Conservation (phyloP, 2,329 filamentous ascomycete genomes). For the Cordyceps militaris region DNA sequence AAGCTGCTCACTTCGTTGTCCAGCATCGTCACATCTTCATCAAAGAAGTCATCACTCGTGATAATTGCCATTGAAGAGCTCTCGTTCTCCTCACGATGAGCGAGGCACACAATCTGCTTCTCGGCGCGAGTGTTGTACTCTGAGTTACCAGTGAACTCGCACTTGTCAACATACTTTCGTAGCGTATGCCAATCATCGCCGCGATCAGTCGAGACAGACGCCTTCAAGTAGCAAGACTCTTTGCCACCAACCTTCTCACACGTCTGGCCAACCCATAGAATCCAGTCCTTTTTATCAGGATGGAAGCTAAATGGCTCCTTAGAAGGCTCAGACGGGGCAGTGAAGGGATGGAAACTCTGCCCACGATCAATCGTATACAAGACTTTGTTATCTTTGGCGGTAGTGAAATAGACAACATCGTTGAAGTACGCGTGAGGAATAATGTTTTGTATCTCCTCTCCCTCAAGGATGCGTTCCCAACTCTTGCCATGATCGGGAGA, state of each 20-base stretch:
- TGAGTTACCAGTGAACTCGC: conserved; percentile 72
- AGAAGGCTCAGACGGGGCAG: conserved; percentile 53
- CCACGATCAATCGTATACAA: conserved; percentile 80
- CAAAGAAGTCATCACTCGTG: conserved; percentile 73
- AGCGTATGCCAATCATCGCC: conserved; percentile 74
- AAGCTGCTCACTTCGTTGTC: conserved; percentile 66
- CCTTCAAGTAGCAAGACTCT: conserved; percentile 61
- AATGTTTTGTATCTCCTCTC: conserved; percentile 63
- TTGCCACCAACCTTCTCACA: conserved; percentile 49
- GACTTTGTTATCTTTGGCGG: conserved; percentile 51
- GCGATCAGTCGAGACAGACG: conserved; percentile 71
- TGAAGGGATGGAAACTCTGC: conserved; percentile 63
- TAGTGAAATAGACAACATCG: conserved; percentile 82
- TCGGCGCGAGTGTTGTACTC: conserved; percentile 46
- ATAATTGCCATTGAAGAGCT: conserved; percentile 61
- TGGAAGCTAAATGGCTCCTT: conserved; percentile 64
- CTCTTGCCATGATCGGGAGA: conserved; percentile 82
- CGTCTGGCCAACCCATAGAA: conserved; percentile 79
- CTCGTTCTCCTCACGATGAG: conserved; percentile 47
- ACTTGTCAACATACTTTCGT: conserved; percentile 67
- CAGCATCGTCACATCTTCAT: conserved; percentile 46
- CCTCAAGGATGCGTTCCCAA: conserved; percentile 66
- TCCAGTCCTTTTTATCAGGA: conserved; percentile 76
- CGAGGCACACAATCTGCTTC: conserved; percentile 54
- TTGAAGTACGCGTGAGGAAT: conserved; percentile 74